These are phyloP conservation scores for Pinus tabuliformis DNA, from an alignment of 75 land plant species.

Conservation along the genomic window DNA sequence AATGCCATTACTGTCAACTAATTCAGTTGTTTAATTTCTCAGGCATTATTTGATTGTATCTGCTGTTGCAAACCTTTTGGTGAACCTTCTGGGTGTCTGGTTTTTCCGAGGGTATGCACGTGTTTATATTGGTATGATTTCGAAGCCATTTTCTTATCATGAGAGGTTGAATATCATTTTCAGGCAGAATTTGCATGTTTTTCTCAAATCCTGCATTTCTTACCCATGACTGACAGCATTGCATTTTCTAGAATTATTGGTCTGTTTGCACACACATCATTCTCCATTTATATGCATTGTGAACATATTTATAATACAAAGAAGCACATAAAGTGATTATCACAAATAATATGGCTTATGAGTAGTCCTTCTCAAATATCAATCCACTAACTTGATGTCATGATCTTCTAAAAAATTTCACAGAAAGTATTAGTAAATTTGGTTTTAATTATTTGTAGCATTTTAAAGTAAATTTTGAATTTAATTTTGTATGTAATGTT, in stretches of 20 bases:
- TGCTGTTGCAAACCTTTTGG: constrained; percentile 87
- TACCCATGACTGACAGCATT: neutral
- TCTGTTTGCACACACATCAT: neutral
- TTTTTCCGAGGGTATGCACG: constrained; percentile 95
- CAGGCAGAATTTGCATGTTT: neutral
- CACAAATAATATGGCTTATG: neutral
- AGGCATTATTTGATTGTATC: constrained; percentile 97
- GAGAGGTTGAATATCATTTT: neutral
- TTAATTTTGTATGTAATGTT: too few species aligned
- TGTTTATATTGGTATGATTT: constrained; percentile 58
- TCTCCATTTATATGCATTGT: neutral
- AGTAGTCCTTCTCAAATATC: neutral
- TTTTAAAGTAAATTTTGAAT: too few species aligned
- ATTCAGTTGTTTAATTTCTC: constrained; percentile 4
- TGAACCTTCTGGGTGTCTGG: constrained; percentile 96
- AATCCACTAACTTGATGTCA: neutral
- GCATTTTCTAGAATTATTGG: neutral
- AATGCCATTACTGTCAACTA: neutral
- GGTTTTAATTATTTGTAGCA: neutral
- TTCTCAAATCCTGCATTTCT: neutral
- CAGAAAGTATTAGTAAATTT: neutral
- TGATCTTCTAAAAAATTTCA: neutral
- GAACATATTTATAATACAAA: neutral
- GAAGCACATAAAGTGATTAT: neutral
- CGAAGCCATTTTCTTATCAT: neutral